Conservation (phyloP, 257 asterid species). For the Solanum sejunctum region DNA sequence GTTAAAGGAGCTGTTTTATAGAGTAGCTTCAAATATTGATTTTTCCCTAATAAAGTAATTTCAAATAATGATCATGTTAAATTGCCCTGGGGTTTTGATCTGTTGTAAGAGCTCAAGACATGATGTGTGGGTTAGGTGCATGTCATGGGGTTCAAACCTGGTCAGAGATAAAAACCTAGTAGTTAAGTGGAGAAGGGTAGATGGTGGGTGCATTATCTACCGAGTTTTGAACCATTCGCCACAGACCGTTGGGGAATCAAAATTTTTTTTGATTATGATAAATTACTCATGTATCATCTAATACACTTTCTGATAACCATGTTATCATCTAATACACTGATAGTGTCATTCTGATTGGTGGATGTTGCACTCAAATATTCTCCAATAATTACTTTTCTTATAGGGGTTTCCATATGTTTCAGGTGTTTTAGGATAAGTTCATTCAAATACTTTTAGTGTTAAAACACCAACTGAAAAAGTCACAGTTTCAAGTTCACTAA, state of each 20-base stretch:
- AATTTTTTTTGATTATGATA: too few species aligned
- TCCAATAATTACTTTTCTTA: not conserved
- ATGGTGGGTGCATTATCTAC: too few species aligned
- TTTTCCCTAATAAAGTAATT: not conserved
- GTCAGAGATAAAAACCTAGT: not conserved
- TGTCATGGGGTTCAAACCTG: not conserved
- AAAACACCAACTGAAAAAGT: not conserved
- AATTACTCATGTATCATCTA: too few species aligned
- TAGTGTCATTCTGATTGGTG: not conserved
- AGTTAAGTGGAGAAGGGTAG: not conserved
- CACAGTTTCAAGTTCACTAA: not conserved
- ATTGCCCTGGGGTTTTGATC: not conserved
- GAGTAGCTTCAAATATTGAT: not conserved
- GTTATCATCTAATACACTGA: not conserved
- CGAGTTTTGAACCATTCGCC: too few species aligned
- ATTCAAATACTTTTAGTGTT: not conserved
- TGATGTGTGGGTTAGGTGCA: too few species aligned
- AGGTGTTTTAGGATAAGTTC: not conserved
- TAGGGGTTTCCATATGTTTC: not conserved
- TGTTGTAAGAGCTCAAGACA: not conserved
- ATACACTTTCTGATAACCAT: too few species aligned
- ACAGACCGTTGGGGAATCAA: too few species aligned
- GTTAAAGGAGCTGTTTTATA: not conserved
- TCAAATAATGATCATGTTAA: not conserved
- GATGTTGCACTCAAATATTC: not conserved